A percentile compares a stretch with the other conserved stretches of the same genome.
phyloP scores from a whole-genome alignment of 1,139 yeast species.

The Pichiaceae sp. region DNA sequence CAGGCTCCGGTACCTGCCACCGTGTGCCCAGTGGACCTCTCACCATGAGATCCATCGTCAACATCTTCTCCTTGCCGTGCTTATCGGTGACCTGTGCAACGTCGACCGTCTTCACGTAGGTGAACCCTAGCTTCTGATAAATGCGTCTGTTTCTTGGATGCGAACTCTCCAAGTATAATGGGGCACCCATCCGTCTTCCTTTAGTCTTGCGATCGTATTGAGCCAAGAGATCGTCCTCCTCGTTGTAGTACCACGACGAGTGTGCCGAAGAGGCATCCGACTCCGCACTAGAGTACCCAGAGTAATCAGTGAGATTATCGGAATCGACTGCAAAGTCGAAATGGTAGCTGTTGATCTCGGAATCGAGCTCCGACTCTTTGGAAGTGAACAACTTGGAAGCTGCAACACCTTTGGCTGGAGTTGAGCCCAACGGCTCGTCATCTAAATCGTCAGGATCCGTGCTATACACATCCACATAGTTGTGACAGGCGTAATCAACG shows the following conservation, averaged over 20 bases:
- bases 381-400: conserved; percentile 3
- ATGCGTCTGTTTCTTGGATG: conserved; percentile 42
- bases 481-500: conserved; percentile 40
- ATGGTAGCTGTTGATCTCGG: conserved; percentile 24
- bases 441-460: conserved; percentile 12
- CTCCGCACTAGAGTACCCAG: conserved; percentile 22
- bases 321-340: conserved; percentile 24
- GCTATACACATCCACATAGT: conserved; percentile 21
- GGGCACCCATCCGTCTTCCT: conserved; percentile 19
- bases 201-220: conserved; percentile 21
- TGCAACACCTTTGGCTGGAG: conserved; percentile 1
- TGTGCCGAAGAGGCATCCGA: conserved; percentile 23
- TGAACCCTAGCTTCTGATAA: conserved; percentile 41
- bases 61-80: conserved; percentile 20
- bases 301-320: conserved; percentile 24
- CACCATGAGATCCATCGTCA: conserved; percentile 35
- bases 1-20: conserved; percentile 13
- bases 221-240: conserved; percentile 23
- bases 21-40: conserved; percentile 25
- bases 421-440: conserved; percentile 4
- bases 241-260: conserved; percentile 25
- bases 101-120: conserved; percentile 35
- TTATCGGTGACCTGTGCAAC: conserved; percentile 27
- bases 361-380: conserved; percentile 20
- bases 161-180: conserved; percentile 40